phyloP scores from a whole-genome alignment of 139 green algal species.

The Pseudopediastrum boryanum region DNA sequence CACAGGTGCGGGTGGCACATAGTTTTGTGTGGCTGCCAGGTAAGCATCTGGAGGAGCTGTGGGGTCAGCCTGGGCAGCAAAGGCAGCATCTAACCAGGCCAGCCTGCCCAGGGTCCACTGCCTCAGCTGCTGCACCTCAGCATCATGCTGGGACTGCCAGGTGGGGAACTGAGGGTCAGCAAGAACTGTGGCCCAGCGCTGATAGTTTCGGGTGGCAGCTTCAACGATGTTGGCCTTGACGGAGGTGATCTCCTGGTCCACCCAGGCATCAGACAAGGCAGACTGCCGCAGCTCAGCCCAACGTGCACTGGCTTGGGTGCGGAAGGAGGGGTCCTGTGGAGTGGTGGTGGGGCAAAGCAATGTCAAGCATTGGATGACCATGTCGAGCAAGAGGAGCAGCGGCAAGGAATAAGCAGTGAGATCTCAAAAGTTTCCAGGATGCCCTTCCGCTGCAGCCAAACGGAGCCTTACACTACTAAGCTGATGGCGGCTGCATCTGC shows the following conservation, averaged over 20 bases:
- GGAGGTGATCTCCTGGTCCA: background rate
- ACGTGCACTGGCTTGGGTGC: conserved; percentile 1
- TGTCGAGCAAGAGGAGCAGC: conserved; percentile 11
- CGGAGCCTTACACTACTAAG: too few species aligned
- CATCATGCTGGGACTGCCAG: background rate
- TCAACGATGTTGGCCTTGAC: conserved; percentile 5
- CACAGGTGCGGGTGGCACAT: too few species aligned
- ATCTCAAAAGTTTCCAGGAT: too few species aligned
- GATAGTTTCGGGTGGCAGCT: conserved; percentile 21
- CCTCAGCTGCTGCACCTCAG: conserved; percentile 5
- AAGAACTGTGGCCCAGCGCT: background rate
- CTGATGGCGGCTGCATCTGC: too few species aligned
- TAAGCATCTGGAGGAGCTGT: conserved; percentile 20
- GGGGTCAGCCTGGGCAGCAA: conserved; percentile 16
- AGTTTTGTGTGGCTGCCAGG: too few species aligned
- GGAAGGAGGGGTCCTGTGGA: conserved; percentile 19
- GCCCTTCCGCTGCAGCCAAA: too few species aligned
- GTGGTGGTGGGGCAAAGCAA: too few species aligned
- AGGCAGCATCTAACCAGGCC: conserved; percentile 50
- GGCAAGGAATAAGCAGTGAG: too few species aligned
- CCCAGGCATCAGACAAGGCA: conserved; percentile 13
- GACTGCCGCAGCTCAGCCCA: conserved; percentile 31
- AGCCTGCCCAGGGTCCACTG: conserved; percentile 41
- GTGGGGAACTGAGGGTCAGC: background rate
- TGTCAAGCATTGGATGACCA: too few species aligned